These are phyloP conservation scores for Daldinia sp. DNA, from an alignment of 2,329 filamentous ascomycete genomes.

Conservation along the genomic window DNA sequence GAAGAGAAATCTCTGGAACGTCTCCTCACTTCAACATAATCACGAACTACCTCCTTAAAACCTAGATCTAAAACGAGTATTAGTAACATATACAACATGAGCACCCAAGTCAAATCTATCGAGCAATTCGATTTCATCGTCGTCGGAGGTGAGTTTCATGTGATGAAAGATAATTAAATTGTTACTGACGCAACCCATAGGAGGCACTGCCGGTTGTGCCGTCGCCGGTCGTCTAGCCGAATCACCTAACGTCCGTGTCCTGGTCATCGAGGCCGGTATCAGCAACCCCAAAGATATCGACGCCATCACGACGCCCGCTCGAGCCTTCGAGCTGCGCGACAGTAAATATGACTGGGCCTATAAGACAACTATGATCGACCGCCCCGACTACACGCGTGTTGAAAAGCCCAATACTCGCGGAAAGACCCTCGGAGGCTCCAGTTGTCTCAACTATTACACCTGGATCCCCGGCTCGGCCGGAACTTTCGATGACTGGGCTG, in stretches of 20 bases:
- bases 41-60: neutral
- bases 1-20: conserved; percentile 3
- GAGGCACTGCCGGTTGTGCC: conserved; percentile 61
- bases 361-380: conserved; percentile 71
- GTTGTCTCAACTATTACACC: conserved; percentile 72
- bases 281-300: conserved; percentile 62
- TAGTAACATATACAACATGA: conserved; percentile 26
- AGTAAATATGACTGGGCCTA: conserved; percentile 71
- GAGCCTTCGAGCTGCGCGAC: conserved; percentile 65
- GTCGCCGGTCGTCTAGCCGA: conserved; percentile 66
- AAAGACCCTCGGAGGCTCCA: conserved; percentile 69
- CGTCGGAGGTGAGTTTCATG: conserved; percentile 39
- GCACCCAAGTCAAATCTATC: conserved; percentile 31
- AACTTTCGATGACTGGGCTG: conserved; percentile 77
- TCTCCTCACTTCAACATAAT: neutral
- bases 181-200: conserved; percentile 41
- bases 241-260: conserved; percentile 59
- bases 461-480: conserved; percentile 70
- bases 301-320: conserved; percentile 65
- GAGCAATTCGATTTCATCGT: conserved; percentile 52
- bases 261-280: conserved; percentile 63
- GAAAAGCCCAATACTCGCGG: conserved; percentile 74
- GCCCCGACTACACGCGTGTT: conserved; percentile 69
- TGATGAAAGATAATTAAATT: neutral
- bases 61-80: neutral